Evolutionary conservation across 768 basidiomycete genomes (phyloP).

Genomic region (Leucocoprinus leucothites): DNA sequence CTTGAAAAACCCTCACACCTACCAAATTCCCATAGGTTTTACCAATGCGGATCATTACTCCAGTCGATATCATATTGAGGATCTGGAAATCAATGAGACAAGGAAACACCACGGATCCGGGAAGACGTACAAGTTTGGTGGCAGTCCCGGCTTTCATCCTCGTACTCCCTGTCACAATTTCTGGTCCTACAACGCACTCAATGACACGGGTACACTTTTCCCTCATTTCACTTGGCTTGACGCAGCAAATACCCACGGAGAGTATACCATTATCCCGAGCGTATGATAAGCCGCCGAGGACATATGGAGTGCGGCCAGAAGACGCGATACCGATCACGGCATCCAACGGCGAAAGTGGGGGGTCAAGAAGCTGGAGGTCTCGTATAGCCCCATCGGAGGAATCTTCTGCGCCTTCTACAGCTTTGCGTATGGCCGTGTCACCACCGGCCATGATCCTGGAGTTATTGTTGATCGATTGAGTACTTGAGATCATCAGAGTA

Average conservation of each 20-base stretch:
- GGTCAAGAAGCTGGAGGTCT: constrained; percentile 23
- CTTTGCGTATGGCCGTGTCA: constrained; percentile 25
- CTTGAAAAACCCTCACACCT: background rate
- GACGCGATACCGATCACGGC: constrained; percentile 31
- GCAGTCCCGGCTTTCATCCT: constrained; percentile 35
- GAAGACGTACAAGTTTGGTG: constrained; percentile 28
- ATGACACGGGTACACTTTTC: constrained; percentile 24
- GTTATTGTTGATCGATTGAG: background rate
- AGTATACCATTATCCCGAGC: constrained; percentile 21
- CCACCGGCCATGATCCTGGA: constrained; percentile 25
- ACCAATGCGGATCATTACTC: constrained; percentile 30
- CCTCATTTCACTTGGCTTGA: constrained; percentile 23
- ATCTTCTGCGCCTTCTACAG: constrained; percentile 31
- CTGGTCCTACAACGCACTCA: constrained; percentile 28
- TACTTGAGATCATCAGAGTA: background rate
- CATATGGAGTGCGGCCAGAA: constrained; percentile 34
- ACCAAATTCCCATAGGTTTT: constrained; percentile 34
- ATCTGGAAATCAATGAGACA: constrained; percentile 17
- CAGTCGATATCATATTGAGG: constrained; percentile 35
- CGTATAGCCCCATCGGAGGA: constrained; percentile 22
- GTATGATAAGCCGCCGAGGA: constrained; percentile 26
- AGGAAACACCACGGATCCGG: background rate
- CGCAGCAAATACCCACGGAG: constrained; percentile 28
- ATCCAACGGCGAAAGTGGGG: constrained; percentile 22
- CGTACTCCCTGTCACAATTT: constrained; percentile 31